Evolutionary conservation across 495 filamentous ascomycete species (phyloP).

Genomic region (Xylaria castorea): DNA sequence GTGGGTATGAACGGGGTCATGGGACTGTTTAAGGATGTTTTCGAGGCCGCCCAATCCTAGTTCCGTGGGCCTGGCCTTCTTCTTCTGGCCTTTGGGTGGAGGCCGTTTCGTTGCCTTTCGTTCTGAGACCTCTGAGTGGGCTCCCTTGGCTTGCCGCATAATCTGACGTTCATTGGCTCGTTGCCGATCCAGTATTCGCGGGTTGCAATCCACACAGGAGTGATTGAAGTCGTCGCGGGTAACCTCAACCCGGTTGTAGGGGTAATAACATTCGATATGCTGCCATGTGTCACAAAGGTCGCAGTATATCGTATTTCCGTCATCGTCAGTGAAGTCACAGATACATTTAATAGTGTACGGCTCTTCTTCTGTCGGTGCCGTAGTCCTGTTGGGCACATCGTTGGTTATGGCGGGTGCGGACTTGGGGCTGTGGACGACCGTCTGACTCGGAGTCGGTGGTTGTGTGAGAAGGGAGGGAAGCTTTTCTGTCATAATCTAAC

Average conservation of each 20-base stretch:
- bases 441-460: slow-evolving; percentile 59
- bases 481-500: slow-evolving; percentile 94
- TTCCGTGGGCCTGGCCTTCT: slow-evolving; percentile 66
- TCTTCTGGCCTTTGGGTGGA: slow-evolving; percentile 74
- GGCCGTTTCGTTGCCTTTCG: slow-evolving; percentile 71
- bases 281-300: slow-evolving; percentile 97
- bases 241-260: slow-evolving; percentile 71
- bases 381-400: slow-evolving; percentile 62
- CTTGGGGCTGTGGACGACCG: slow-evolving; percentile 56
- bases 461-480: slow-evolving; percentile 66
- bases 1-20: slow-evolving; percentile 45
- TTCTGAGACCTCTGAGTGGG: slow-evolving; percentile 61
- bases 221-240: slow-evolving; percentile 71
- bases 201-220: slow-evolving; percentile 85
- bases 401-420: slow-evolving; percentile 55
- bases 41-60: slow-evolving; percentile 50
- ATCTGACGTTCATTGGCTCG: slow-evolving; percentile 70
- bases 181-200: slow-evolving; percentile 71
- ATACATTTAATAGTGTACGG: slow-evolving; percentile 98
- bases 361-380: slow-evolving; percentile 73
- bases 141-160: slow-evolving; percentile 52
- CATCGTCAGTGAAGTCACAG: slow-evolving; percentile 89
- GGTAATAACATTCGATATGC: slow-evolving; percentile 95
- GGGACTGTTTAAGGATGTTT: slow-evolving; percentile 43
- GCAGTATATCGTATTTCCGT: slow-evolving; percentile 96